Conservation (phyloP, 2,329 filamentous ascomycete genomes). For the Cryphonectria japonica region DNA sequence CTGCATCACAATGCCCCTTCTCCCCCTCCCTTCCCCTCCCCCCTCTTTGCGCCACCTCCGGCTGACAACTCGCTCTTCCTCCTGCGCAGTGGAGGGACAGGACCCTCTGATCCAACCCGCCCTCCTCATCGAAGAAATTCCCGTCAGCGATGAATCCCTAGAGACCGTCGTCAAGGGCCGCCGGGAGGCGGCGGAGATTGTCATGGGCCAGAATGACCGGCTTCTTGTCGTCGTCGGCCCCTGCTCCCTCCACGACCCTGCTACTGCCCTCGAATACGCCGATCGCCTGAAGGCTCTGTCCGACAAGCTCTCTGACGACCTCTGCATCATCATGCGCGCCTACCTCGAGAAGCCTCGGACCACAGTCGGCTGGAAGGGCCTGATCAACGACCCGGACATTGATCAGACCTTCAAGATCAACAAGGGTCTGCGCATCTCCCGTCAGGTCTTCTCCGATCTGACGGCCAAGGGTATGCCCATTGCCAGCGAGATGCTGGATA, state of each 20-base stretch:
- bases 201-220: constrained; percentile 80
- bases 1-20: background rate
- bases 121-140: constrained; percentile 84
- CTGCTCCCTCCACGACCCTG: constrained; percentile 96
- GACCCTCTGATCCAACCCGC: constrained; percentile 90
- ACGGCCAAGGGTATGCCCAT: constrained; percentile 90
- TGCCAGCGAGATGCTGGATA: constrained; percentile 97
- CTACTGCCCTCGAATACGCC: constrained; percentile 86
- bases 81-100: constrained; percentile 78
- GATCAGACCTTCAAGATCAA: constrained; percentile 98
- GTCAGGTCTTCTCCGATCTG: constrained; percentile 90
- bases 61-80: constrained; percentile 36
- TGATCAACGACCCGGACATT: constrained; percentile 99
- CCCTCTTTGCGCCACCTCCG: background rate
- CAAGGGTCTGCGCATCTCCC: constrained; percentile 91
- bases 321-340: constrained; percentile 95
- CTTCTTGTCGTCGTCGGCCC: constrained; percentile 94
- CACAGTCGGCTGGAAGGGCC: constrained; percentile 97
- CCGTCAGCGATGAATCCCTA: constrained; percentile 65
- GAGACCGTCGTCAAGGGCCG: constrained; percentile 74
- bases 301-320: constrained; percentile 78
- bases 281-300: constrained; percentile 75
- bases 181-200: constrained; percentile 70
- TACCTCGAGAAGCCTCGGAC: constrained; percentile 99
- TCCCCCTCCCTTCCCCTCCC: background rate